A percentile compares a stretch with the other conserved stretches of the same genome.
Evolutionary conservation across 768 basidiomycete genomes (phyloP).

Genomic region (Podaxis sp.): DNA sequence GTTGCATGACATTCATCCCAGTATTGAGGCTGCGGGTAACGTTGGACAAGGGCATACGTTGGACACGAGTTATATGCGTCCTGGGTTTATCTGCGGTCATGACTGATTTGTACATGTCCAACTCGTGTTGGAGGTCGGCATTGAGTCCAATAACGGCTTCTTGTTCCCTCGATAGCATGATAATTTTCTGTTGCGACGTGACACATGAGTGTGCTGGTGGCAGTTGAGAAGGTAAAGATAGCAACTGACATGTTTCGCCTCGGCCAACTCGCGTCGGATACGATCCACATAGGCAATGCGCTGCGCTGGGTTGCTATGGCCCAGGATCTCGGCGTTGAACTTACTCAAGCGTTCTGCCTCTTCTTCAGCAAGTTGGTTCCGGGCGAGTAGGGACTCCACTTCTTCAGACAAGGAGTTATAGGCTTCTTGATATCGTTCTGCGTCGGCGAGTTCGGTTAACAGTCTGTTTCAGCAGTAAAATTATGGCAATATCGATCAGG

Average conservation of each 20-base stretch:
- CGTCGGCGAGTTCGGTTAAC: slow-evolving; percentile 54
- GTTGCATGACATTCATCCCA: slow-evolving; percentile 8
- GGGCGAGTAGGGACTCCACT: slow-evolving; percentile 60
- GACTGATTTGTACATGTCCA: slow-evolving; percentile 63
- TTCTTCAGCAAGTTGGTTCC: slow-evolving; percentile 77
- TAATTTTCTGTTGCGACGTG: slow-evolving; percentile 42
- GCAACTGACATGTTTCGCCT: slow-evolving; percentile 71
- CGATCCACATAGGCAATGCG: slow-evolving; percentile 86
- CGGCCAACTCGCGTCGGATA: slow-evolving; percentile 76
- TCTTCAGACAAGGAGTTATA: slow-evolving; percentile 66
- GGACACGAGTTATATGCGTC: slow-evolving; percentile 52
- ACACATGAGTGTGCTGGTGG: background rate
- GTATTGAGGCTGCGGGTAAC: slow-evolving; percentile 41
- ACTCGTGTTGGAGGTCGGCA: slow-evolving; percentile 49
- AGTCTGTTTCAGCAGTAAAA: slow-evolving; percentile 27
- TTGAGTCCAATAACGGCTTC: slow-evolving; percentile 45
- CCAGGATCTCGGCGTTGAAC: slow-evolving; percentile 84
- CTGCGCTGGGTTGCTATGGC: slow-evolving; percentile 83
- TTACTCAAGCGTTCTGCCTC: slow-evolving; percentile 74
- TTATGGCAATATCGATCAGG: background rate
- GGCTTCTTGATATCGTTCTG: slow-evolving; percentile 67
- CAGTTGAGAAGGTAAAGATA: background rate
- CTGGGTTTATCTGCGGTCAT: slow-evolving; percentile 50
- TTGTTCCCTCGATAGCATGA: slow-evolving; percentile 44
- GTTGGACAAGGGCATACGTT: slow-evolving; percentile 45